These are phyloP conservation scores for Aspergillus carbonarius DNA, from an alignment of 2,329 filamentous ascomycete species.

Conservation along the genomic window DNA sequence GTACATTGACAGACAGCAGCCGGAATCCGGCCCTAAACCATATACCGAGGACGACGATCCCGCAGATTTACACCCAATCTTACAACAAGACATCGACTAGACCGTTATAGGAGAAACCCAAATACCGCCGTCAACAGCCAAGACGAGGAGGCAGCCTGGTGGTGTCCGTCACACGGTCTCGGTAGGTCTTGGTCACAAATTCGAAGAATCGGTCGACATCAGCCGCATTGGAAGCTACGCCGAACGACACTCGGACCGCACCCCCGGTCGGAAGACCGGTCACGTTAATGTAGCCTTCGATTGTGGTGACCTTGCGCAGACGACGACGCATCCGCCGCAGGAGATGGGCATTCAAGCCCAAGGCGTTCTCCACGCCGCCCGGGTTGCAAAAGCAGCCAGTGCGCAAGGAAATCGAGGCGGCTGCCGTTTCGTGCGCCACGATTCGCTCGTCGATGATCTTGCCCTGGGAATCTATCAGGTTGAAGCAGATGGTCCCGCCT, in stretches of 20 bases:
- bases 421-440: slow-evolving; percentile 8
- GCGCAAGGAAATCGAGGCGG: slow-evolving; percentile 6
- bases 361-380: slow-evolving; percentile 5
- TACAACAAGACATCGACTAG: not conserved
- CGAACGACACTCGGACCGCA: slow-evolving; percentile 10
- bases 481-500: slow-evolving; percentile 7
- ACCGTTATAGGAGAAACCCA: not conserved
- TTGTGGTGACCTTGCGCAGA: not conserved
- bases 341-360: not conserved
- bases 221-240: slow-evolving; percentile 5
- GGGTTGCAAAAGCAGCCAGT: slow-evolving; percentile 14
- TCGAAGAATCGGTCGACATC: slow-evolving; percentile 13
- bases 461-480: slow-evolving; percentile 4
- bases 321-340: not conserved
- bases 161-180: slow-evolving; percentile 4
- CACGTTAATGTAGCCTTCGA: slow-evolving; percentile 7
- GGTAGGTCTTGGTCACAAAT: not conserved
- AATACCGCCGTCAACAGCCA: not conserved
- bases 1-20: too few species aligned
- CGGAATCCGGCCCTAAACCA: too few species aligned
- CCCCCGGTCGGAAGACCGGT: slow-evolving; percentile 8
- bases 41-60: too few species aligned
- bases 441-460: slow-evolving; percentile 13
- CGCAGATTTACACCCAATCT: not conserved
- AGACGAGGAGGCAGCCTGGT: not conserved